phyloP scores from a whole-genome alignment of 495 filamentous ascomycete species.

The Penicillium roqueforti region DNA sequence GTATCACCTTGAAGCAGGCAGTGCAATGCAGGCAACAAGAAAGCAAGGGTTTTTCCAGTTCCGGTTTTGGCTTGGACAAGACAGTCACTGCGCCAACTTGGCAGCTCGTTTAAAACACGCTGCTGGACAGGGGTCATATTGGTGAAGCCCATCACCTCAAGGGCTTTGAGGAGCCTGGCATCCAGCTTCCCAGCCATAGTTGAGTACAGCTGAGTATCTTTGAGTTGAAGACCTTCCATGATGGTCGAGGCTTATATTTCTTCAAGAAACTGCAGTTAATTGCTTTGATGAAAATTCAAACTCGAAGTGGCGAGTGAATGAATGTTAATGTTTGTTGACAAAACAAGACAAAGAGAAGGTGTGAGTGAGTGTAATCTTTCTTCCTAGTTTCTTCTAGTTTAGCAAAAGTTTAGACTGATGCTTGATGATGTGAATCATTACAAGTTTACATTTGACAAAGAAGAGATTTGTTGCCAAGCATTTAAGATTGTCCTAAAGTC shows the following conservation, averaged over 20 bases:
- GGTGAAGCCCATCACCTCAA: constrained; percentile 43
- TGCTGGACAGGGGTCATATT: constrained; percentile 56
- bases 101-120: constrained; percentile 49
- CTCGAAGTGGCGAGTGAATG: background rate
- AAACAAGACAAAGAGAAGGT: background rate
- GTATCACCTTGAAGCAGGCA: constrained; percentile 46
- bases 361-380: background rate
- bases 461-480: constrained; percentile 19
- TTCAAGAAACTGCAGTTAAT: constrained; percentile 1
- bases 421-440: background rate
- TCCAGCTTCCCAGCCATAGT: constrained; percentile 48
- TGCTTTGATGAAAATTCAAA: constrained; percentile 3
- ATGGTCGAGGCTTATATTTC: background rate
- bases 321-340: background rate
- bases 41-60: constrained; percentile 79
- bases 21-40: constrained; percentile 71
- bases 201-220: constrained; percentile 38
- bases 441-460: constrained; percentile 5
- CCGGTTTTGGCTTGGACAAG: constrained; percentile 80
- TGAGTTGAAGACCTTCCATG: constrained; percentile 24
- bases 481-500: background rate
- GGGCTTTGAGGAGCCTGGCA: constrained; percentile 40
- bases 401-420: background rate
- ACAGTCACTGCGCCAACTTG: constrained; percentile 48
- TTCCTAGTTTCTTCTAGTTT: background rate